These are phyloP conservation scores for Cutaneotrichosporon mucoides DNA, from an alignment of 1,284 basidiomycete genomes.

Conservation along the genomic window DNA sequence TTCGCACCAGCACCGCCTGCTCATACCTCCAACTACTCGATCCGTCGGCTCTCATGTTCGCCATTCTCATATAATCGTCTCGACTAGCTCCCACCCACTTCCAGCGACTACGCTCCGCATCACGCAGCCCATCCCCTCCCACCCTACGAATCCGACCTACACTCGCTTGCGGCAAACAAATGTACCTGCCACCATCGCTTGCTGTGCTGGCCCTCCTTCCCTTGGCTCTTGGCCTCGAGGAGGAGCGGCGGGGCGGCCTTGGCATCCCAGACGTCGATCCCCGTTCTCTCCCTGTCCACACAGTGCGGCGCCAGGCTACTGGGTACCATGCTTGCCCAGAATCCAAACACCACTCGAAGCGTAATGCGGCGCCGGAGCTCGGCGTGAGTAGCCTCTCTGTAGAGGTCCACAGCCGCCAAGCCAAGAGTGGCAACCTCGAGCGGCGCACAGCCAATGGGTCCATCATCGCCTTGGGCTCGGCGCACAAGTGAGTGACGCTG, in stretches of 20 bases:
- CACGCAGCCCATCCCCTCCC: too few relatives aligned
- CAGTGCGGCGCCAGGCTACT: background rate
- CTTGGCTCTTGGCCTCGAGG: background rate
- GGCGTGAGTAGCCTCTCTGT: slow-evolving; percentile 7
- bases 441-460: slow-evolving; percentile 7
- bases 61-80: too few relatives aligned
- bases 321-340: background rate
- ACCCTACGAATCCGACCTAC: too few relatives aligned
- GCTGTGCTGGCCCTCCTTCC: background rate
- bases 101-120: too few relatives aligned
- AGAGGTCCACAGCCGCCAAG: background rate
- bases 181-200: background rate
- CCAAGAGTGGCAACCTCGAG: background rate
- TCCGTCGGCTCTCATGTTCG: too few relatives aligned
- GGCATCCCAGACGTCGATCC: background rate
- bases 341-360: background rate
- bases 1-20: too few relatives aligned
- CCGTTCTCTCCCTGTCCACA: background rate
- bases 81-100: too few relatives aligned
- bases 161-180: background rate
- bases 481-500: slow-evolving; percentile 4
- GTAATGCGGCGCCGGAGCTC: background rate
- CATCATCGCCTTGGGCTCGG: slow-evolving; percentile 10
- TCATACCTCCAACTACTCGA: too few relatives aligned
- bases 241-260: background rate